Evolutionary conservation across 345 rosid genomes (phyloP).

Genomic region (Brassica incana): DNA sequence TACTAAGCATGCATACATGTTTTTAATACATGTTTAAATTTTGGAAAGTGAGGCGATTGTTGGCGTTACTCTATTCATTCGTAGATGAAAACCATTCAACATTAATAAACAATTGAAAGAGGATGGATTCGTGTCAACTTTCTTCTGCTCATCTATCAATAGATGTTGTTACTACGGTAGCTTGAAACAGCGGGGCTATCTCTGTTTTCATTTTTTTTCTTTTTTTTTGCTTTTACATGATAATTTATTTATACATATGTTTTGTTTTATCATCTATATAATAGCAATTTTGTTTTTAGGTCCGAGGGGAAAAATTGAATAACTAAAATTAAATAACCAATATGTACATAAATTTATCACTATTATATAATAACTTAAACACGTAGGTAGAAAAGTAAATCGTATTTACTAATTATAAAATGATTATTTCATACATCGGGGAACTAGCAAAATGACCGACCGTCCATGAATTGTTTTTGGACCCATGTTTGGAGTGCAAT

Average conservation of each 20-base stretch:
- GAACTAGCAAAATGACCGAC: constrained; percentile 18
- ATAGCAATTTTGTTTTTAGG: not conserved
- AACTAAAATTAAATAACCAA: not conserved
- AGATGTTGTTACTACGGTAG: constrained; percentile 20
- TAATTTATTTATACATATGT: not conserved
- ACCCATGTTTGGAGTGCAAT: constrained; percentile 37
- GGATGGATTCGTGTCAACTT: constrained; percentile 23
- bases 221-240: not conserved
- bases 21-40: not conserved
- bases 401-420: not conserved
- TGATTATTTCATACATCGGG: constrained; percentile 8
- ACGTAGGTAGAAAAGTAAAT: too few relatives aligned
- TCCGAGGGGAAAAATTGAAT: not conserved
- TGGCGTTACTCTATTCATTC: not conserved
- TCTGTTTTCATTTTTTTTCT: constrained; percentile 3
- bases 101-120: constrained; percentile 12
- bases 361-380: not conserved
- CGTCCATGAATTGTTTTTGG: constrained; percentile 32
- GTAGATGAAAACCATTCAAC: constrained; percentile 12
- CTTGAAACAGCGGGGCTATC: constrained; percentile 29
- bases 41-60: not conserved
- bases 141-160: constrained; percentile 22
- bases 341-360: not conserved
- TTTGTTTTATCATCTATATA: not conserved
- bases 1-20: not conserved